Evolutionary conservation across 495 filamentous ascomycete genomes (phyloP).

Genomic region (Staphylotrichum tortipilum): DNA sequence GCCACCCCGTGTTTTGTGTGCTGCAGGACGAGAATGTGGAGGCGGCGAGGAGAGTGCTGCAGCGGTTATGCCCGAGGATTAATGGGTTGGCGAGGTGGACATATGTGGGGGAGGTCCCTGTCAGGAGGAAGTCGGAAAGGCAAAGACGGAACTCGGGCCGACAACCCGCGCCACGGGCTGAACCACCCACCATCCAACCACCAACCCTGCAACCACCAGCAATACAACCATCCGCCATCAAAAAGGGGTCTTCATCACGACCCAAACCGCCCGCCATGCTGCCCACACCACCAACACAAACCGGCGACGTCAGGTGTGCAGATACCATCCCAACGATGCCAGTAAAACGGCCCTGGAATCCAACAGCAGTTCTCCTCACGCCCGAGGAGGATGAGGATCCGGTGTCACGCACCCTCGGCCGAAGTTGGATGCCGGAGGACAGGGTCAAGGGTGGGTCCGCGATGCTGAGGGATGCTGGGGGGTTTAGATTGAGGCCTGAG

Average conservation of each 20-base stretch:
- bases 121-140: neutral
- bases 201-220: no score
- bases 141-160: no score
- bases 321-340: neutral
- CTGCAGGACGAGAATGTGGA: neutral
- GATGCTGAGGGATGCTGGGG: no score
- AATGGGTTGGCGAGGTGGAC: slow-evolving; percentile 1
- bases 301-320: neutral
- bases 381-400: neutral
- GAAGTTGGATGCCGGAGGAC: no score
- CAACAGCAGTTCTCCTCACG: neutral
- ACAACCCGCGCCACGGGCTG: no score
- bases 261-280: neutral
- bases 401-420: neutral
- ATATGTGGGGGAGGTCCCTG: neutral
- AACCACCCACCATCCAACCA: no score
- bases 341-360: neutral
- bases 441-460: no score
- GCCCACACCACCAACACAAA: neutral
- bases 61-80: neutral
- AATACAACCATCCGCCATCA: neutral
- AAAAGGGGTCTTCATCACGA: neutral
- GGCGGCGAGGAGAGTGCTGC: neutral
- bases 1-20: neutral
- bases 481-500: neutral